Base-by-base conservation (phyloP, 2,329 filamentous ascomycete species). In the Exophiala aquamarina region DNA sequence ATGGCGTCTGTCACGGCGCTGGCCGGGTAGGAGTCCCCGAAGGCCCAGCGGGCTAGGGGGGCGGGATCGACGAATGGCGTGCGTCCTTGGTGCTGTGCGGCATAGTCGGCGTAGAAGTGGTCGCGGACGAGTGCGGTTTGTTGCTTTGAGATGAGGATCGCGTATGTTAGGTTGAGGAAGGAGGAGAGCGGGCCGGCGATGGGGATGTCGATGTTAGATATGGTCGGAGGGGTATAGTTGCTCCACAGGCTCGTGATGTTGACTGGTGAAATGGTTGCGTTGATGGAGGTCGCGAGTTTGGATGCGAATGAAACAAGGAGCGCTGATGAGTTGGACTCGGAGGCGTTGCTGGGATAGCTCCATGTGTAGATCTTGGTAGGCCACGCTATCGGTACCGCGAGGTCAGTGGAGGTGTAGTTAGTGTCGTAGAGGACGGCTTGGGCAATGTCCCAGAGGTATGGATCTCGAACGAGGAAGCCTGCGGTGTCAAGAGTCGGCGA, bases 401-500 rank as follows among this genome's bases (percentile, higher is more conserved):
- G 11, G 6, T n/a, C n/a, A 14, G 38, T n/a, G 10, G 28, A 11
- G 6, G 11, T 23, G 36, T 40, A 40, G 36, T 40, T 40, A 14
- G 41, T 18, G 13, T 19, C 44, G 26, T 46, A 47, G 9, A 45
- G 10, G 15, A 49, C 34, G 19, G 20, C 19, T 18, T 47, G 47
- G 14, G 34, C 34, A 11, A 19, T 19, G 2, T 47, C 34, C 58
- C 58, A 60, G 6, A 58, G 9, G 9, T 57, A 33, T 4, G 55
- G 52, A 23, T 55, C 54, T 17, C 72, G 63, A 4, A 64, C 57
- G 14, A 75, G 56, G 41, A 76, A 67, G 0, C 72, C 74, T 0
- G 70, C 62, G 0, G 73, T 77, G 41, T 78, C 75, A 11, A 75
- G 63, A 0, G 62, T 59, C 0, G 68, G 61, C 0, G 65, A 66